Percentiles rank a stretch among this genome's conserved stretches.
These are phyloP conservation scores for Thermomucor indicae-seudaticae DNA, from an alignment of 371 early-diverging fungal species.

Conservation along the genomic window DNA sequence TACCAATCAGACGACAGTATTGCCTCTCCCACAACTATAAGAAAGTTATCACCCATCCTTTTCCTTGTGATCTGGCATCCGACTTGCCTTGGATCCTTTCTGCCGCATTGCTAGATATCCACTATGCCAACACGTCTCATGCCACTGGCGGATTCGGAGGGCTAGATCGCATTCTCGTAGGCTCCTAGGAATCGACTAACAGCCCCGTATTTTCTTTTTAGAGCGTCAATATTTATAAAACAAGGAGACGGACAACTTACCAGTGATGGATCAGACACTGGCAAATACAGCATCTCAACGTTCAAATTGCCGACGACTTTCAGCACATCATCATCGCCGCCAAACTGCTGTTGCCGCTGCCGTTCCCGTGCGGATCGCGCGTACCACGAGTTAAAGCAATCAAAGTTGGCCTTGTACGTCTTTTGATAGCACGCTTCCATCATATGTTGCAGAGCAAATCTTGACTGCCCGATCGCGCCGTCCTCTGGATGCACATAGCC, in stretches of 20 bases:
- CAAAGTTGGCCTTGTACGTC: slow-evolving; percentile 26
- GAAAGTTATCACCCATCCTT: no score
- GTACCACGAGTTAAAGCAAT: slow-evolving; percentile 44
- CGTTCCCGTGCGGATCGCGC: slow-evolving; percentile 11
- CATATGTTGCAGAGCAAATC: slow-evolving; percentile 37
- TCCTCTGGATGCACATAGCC: slow-evolving; percentile 43
- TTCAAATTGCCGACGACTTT: slow-evolving; percentile 17
- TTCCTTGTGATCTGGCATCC: no score
- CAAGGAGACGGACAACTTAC: slow-evolving; percentile 10
- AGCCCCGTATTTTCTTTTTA: no score
- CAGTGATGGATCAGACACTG: slow-evolving; percentile 16
- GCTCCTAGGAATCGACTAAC: slow-evolving; percentile 28
- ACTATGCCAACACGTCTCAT: slow-evolving; percentile 24
- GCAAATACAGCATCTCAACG: slow-evolving; percentile 22
- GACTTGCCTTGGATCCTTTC: slow-evolving; percentile 27
- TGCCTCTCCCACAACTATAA: slow-evolving; percentile 36
- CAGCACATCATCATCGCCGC: slow-evolving; percentile 10
- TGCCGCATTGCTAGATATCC: slow-evolving; percentile 33
- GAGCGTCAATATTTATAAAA: no score
- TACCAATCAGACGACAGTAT: slow-evolving; percentile 36
- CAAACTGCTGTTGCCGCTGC: slow-evolving; percentile 24
- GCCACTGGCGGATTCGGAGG: slow-evolving; percentile 38
- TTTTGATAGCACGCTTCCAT: slow-evolving; percentile 31
- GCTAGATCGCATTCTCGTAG: slow-evolving; percentile 41
- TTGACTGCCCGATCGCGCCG: slow-evolving; percentile 37